phyloP scores from a whole-genome alignment of 1,284 basidiomycete species.

The Trametes sp. region DNA sequence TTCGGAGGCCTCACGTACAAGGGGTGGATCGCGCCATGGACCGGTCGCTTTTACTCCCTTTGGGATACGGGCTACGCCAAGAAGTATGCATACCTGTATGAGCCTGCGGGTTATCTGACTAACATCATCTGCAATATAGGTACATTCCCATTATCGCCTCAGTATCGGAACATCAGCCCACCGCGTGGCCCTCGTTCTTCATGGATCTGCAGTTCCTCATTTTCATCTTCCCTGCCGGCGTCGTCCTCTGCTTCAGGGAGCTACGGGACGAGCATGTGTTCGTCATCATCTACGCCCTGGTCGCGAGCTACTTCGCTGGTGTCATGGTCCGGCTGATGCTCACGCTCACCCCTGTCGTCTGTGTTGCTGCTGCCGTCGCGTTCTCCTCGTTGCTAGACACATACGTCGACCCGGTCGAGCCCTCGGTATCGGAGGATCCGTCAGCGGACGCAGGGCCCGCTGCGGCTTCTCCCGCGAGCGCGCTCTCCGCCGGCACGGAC shows the following conservation, averaged over 20 bases:
- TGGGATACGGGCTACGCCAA: slow-evolving; percentile 99
- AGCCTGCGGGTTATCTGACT: background rate
- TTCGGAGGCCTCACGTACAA: slow-evolving; percentile 89
- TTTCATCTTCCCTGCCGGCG: slow-evolving; percentile 97
- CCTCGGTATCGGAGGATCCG: slow-evolving; percentile 51
- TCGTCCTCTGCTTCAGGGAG: slow-evolving; percentile 92
- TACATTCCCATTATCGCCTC: slow-evolving; percentile 99
- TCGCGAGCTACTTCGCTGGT: slow-evolving; percentile 98
- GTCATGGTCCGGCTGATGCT: slow-evolving; percentile 99
- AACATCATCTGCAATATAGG: slow-evolving; percentile 47
- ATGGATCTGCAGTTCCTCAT: slow-evolving; percentile 99
- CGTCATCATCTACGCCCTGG: slow-evolving; percentile 97
- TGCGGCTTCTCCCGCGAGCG: slow-evolving; percentile 37
- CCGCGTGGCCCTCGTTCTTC: slow-evolving; percentile 99
- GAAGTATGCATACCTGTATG: slow-evolving; percentile 59
- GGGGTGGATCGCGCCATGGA: slow-evolving; percentile 99
- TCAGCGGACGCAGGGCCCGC: slow-evolving; percentile 39
- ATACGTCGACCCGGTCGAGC: slow-evolving; percentile 82
- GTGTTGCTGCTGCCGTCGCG: slow-evolving; percentile 91
- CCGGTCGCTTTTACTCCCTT: slow-evolving; percentile 98
- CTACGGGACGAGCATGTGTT: slow-evolving; percentile 98
- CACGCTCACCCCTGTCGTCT: slow-evolving; percentile 91
- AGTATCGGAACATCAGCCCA: slow-evolving; percentile 99
- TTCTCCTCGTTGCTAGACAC: slow-evolving; percentile 90
- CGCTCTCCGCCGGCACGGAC: slow-evolving; percentile 38